Base-by-base conservation (phyloP, 192 early-diverging fungal species). In the Mortierella claussenii region DNA sequence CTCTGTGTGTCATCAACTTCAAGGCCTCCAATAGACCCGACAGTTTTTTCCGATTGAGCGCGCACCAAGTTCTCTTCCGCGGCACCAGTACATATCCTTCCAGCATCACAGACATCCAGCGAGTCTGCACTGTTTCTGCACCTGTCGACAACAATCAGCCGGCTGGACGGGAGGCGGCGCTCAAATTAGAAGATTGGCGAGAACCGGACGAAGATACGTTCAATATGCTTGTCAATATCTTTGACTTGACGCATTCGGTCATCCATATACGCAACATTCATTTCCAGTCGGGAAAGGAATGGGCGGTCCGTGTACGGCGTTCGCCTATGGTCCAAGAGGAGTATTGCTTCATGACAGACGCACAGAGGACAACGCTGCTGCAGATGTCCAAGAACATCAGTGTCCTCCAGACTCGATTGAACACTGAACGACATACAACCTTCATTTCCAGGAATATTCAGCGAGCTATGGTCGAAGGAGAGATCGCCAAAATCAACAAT, bases 1-100 rank as follows among this genome's bases (percentile, higher is more conserved):
- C 73, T 0, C 31, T 76, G 17, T 76, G 73, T 33, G 73, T 76
- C 0, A 62, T 76, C 40, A 76, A 67, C 53, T 76, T 76, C 59
- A 76, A 43, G 47, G 32, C 73, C 4, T 24, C 59, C 37, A 76
- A 76, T 53, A 27, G 28, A 4, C 30, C 73, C 2, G 59, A 62
- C 28, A 48, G 64, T 11, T 62, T 24, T 30, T 54, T 49, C 27
- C 56, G 73, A 6, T 23, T 76, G 46, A 61, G 52, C 36, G 17
- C 42, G 11, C 37, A 42, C 15, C 28, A 34, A 2, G 46, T 56
- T 13, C 58, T 76, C 30, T 62, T 67, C 47, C 43, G 34, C 1
- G 47, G 36, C 10, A 13, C 32, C 2, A 26, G 20, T 2, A 23
- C 20, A 7, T 61, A 55, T 28, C 58, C 73, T 18, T 21, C 44